Evolutionary conservation across 78 protist species (phyloP).

Genomic region (Dictyostelium brefeldianum): DNA sequence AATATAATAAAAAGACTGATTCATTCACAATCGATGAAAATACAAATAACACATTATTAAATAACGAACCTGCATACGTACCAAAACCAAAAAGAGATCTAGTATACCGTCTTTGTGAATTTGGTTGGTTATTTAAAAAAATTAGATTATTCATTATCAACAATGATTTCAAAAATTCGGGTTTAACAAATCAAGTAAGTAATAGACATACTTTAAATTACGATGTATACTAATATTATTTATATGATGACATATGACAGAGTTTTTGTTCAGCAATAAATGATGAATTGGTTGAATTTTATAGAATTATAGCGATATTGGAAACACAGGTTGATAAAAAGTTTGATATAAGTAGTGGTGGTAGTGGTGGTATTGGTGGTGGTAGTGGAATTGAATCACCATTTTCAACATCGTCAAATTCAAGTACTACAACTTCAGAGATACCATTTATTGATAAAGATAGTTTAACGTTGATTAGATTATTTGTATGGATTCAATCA

Average conservation of each 20-base stretch:
- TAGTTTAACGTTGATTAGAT: slow-evolving; percentile 39
- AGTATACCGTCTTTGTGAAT: slow-evolving; percentile 38
- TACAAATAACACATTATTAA: neutral
- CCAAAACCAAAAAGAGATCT: slow-evolving; percentile 56
- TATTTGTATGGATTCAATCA: slow-evolving; percentile 79
- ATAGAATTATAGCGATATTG: slow-evolving; percentile 63
- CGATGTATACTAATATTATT: neutral
- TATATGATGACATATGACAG: neutral
- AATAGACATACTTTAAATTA: neutral
- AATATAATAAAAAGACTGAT: slow-evolving; percentile 16
- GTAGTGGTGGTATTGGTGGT: neutral
- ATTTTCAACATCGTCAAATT: neutral
- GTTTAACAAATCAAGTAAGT: slow-evolving; percentile 69
- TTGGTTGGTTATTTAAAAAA: slow-evolving; percentile 76
- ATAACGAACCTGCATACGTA: neutral
- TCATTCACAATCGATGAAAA: slow-evolving; percentile 20
- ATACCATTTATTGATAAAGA: neutral
- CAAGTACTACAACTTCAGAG: slow-evolving; percentile 1
- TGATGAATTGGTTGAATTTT: slow-evolving; percentile 73
- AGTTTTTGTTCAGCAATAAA: slow-evolving; percentile 73
- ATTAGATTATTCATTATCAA: slow-evolving; percentile 31
- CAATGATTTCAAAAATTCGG: slow-evolving; percentile 13
- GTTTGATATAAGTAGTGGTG: neutral
- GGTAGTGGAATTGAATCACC: slow-evolving; percentile 21
- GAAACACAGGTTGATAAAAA: slow-evolving; percentile 44